Evolutionary conservation across 139 green algal genomes (phyloP), one percentile per base, ranked within the genome.

Genomic region (Ettlia oleoabundans): DNA sequence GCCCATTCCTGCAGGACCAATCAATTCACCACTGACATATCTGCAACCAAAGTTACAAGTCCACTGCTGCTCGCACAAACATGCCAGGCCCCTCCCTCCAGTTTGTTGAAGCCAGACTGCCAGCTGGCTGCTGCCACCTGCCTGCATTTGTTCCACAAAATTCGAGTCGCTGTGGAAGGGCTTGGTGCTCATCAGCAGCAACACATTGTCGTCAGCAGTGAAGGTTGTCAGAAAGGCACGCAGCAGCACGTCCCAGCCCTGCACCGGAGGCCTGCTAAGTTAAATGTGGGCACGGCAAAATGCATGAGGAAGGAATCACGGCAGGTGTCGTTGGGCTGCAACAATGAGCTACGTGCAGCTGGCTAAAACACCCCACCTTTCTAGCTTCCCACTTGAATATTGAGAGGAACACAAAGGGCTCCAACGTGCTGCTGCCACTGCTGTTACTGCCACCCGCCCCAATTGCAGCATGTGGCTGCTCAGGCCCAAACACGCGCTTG

Each of bases 331-430:
- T n/a, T n/a, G n/a, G n/a, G n/a, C n/a, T n/a, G n/a, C n/a, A n/a
- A n/a, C n/a, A n/a, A n/a, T n/a, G n/a, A n/a, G n/a, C n/a, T n/a
- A n/a, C n/a, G n/a, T n/a, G n/a, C n/a, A n/a, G n/a, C n/a, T n/a
- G n/a, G n/a, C n/a, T n/a, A n/a, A n/a, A n/a, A n/a, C n/a, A n/a
- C n/a, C 47, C 21, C 40, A 58, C 91, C 83, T 94, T 94, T 2
- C 90, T 75, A 28, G 77, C 32, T 80, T 94, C 91, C 91, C 91
- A 94, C 74, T 97, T 95, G 87, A 97, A 97, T 0, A 91, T 68
- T 24, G 86, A 93, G 2, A 95, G 35, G 42, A 92, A 92, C 24
- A 85, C 69, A 83, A 92, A 92, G n/a, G 63, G 80, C 7, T 38
- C 22, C 26, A 2, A 40, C 43, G 5, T 4, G n/a, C 38, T 19